Evolutionary conservation across 2,329 filamentous ascomycete genomes (phyloP).

Genomic region (Aspergillus unguis): DNA sequence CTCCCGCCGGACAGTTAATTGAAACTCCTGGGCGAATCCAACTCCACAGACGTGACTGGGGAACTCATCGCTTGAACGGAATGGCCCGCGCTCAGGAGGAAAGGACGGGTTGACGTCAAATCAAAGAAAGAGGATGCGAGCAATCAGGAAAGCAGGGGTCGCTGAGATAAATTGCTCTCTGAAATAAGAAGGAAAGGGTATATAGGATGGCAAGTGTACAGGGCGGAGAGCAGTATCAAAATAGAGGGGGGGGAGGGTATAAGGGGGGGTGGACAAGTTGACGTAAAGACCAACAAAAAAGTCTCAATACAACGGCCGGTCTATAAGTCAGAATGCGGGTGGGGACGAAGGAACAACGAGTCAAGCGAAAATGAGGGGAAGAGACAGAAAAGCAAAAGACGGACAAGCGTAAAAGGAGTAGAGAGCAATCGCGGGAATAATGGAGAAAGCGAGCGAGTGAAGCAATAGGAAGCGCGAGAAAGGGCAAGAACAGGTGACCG

Average conservation of each 20-base stretch:
- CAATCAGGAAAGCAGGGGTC: not conserved
- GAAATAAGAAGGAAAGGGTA: conserved; percentile 2
- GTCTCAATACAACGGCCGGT: conserved; percentile 3
- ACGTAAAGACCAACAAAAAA: conserved; percentile 3
- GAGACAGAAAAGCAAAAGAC: conserved; percentile 8
- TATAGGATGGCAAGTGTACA: conserved; percentile 6
- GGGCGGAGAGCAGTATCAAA: conserved; percentile 5
- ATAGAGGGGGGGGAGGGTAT: conserved; percentile 9
- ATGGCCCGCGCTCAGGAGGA: conserved; percentile 19
- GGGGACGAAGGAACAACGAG: not conserved
- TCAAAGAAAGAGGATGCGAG: not conserved
- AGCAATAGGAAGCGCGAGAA: conserved; percentile 5
- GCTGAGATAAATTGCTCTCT: not conserved
- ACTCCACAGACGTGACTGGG: conserved; percentile 28
- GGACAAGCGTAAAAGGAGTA: conserved; percentile 7
- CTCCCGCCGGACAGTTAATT: conserved; percentile 32
- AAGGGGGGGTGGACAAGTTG: conserved; percentile 2
- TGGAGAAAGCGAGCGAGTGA: not conserved
- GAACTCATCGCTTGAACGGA: conserved; percentile 36
- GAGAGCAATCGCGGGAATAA: conserved; percentile 6
- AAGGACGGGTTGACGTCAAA: conserved; percentile 4
- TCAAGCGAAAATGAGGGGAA: conserved; percentile 5
- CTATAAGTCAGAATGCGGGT: conserved; percentile 5
- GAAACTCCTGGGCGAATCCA: conserved; percentile 33
- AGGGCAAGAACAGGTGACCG: conserved; percentile 12